These are phyloP conservation scores for Wallacemonas sp. DNA, from an alignment of 208 protist genomes.

Conservation along the genomic window DNA sequence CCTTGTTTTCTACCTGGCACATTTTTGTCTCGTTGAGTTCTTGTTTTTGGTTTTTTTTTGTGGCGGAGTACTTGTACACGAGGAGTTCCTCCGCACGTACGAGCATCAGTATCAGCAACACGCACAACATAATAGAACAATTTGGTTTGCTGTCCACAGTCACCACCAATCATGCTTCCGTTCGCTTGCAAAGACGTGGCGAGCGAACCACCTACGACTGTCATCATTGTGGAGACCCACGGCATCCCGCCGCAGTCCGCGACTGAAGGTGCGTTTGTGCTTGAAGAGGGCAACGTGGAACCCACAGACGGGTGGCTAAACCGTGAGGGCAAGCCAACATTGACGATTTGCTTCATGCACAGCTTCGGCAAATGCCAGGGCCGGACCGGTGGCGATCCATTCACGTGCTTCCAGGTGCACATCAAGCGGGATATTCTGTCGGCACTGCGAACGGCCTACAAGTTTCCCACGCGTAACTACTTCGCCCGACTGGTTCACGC, in stretches of 20 bases:
- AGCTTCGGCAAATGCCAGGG: conserved; percentile 30
- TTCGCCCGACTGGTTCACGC: conserved; percentile 19
- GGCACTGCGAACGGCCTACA: conserved; percentile 14
- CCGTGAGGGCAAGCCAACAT: conserved; percentile 19
- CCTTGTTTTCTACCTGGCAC: neutral
- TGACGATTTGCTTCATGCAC: conserved; percentile 30
- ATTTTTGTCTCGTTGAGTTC: neutral
- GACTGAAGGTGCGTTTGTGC: conserved; percentile 9
- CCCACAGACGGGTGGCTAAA: conserved; percentile 23
- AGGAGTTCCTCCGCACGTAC: too few relatives aligned
- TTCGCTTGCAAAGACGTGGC: conserved; percentile 28
- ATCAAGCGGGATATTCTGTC: conserved; percentile 17
- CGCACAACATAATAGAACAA: too few relatives aligned
- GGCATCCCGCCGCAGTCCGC: neutral
- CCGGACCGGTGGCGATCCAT: conserved; percentile 9
- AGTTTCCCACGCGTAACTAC: conserved; percentile 9
- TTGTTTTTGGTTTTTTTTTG: conserved; percentile 8
- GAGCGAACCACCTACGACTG: conserved; percentile 21
- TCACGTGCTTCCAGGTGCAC: conserved; percentile 26
- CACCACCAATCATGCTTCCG: conserved; percentile 18
- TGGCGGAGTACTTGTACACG: neutral
- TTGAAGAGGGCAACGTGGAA: conserved; percentile 16
- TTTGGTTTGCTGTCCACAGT: neutral
- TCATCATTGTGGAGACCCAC: conserved; percentile 21
- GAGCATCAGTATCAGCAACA: too few relatives aligned